phyloP scores from a whole-genome alignment of 2,329 filamentous ascomycete genomes.

The Malbranchea zuffiana region DNA sequence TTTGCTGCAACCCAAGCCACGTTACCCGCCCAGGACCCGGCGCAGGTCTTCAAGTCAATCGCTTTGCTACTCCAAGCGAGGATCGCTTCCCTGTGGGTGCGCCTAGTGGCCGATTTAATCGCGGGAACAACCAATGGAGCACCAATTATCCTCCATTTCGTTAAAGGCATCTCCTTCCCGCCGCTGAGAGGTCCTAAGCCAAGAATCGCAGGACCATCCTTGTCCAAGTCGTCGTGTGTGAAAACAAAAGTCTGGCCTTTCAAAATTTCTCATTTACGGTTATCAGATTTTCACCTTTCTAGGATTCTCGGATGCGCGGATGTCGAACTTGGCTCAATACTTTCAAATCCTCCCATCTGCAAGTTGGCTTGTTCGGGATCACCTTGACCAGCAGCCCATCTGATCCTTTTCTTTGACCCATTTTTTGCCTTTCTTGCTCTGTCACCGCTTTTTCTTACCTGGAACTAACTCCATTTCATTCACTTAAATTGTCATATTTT shows the following conservation, averaged over 20 bases:
- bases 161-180: constrained; percentile 16
- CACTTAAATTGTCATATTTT: constrained; percentile 22
- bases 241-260: constrained; percentile 10
- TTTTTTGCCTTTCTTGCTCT: constrained; percentile 22
- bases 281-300: constrained; percentile 17
- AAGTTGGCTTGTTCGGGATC: constrained; percentile 19
- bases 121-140: constrained; percentile 28
- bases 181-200: background rate
- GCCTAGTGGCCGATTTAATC: constrained; percentile 27
- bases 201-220: constrained; percentile 1
- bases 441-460: constrained; percentile 13
- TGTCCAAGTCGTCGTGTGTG: constrained; percentile 2
- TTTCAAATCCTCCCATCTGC: constrained; percentile 18
- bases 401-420: constrained; percentile 16
- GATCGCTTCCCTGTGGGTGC: constrained; percentile 23
- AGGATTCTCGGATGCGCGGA: constrained; percentile 19
- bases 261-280: constrained; percentile 17
- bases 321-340: constrained; percentile 16
- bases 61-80: constrained; percentile 43
- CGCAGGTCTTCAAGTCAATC: constrained; percentile 54
- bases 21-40: constrained; percentile 81
- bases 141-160: constrained; percentile 29
- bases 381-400: constrained; percentile 14
- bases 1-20: constrained; percentile 89
- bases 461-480: constrained; percentile 20